phyloP scores from a whole-genome alignment of 2,329 filamentous ascomycete species.

The Periconia macrospinosa region DNA sequence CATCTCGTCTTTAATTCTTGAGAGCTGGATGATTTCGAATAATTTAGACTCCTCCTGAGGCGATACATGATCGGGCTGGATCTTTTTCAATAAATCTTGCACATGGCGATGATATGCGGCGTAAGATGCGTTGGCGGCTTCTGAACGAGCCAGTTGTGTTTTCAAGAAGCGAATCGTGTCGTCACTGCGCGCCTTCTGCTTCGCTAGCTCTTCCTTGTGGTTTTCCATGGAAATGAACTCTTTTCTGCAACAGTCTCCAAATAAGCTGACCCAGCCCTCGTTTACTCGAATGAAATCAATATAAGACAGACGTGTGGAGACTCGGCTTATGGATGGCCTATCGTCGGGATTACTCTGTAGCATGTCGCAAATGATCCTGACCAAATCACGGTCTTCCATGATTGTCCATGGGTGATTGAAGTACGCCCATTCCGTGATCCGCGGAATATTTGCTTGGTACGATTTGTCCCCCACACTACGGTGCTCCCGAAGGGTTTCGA shows the following conservation, averaged over 20 bases:
- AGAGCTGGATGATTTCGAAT: no score
- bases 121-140: no score
- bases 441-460: conserved; percentile 5
- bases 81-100: no score
- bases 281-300: neutral
- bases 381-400: neutral
- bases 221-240: neutral
- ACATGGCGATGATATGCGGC: no score
- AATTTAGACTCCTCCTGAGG: no score
- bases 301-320: neutral
- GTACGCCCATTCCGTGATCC: neutral
- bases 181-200: neutral
- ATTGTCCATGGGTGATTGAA: no score
- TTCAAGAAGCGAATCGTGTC: no score
- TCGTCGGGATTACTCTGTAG: neutral
- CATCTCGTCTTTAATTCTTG: no score
- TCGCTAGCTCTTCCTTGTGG: neutral
- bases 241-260: conserved; percentile 3
- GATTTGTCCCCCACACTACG: conserved; percentile 2
- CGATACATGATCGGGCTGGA: no score
- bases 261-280: neutral
- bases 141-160: no score
- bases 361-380: neutral
- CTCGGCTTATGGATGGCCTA: neutral
- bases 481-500: neutral